A percentile compares a stretch with the other conserved stretches of the same genome.
Conservation (phyloP, 1,139 yeast genomes). For the Casaregolazyma lundiana region DNA sequence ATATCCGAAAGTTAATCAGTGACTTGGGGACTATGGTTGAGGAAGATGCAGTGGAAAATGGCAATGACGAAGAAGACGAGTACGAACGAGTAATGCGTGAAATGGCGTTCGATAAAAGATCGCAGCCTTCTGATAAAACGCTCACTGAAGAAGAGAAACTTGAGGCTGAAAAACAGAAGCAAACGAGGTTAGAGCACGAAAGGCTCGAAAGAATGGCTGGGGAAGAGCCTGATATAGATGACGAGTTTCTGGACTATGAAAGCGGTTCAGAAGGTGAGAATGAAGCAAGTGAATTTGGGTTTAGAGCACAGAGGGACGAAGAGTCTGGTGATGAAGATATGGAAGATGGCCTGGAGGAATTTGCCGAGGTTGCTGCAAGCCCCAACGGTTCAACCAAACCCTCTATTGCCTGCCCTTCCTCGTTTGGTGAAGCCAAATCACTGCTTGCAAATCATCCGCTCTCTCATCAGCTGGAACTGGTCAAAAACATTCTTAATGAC, state of each 20-base stretch:
- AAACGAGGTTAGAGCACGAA: constrained; percentile 67
- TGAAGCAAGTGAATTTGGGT: constrained; percentile 25
- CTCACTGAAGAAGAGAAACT: constrained; percentile 84
- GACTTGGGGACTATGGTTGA: constrained; percentile 42
- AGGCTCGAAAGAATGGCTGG: constrained; percentile 79
- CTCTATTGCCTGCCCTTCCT: constrained; percentile 50
- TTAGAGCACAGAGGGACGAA: constrained; percentile 16
- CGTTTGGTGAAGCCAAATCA: constrained; percentile 47
- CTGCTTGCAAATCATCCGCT: constrained; percentile 39
- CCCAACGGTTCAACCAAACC: constrained; percentile 2
- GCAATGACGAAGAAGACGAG: constrained; percentile 40
- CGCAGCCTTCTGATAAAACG: constrained; percentile 94
- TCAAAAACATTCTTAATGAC: constrained; percentile 52
- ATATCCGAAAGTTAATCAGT: constrained; percentile 70
- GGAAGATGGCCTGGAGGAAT: constrained; percentile 35
- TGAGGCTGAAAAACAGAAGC: constrained; percentile 66
- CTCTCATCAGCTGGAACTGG: constrained; percentile 44
- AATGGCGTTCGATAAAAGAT: constrained; percentile 76
- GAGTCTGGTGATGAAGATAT: constrained; percentile 25
- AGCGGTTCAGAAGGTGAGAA: constrained; percentile 22
- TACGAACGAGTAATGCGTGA: constrained; percentile 79
- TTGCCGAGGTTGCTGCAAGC: constrained; percentile 13
- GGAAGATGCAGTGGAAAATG: constrained; percentile 8
- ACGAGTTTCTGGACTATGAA: constrained; percentile 48
- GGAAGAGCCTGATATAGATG: constrained; percentile 34